Base-by-base conservation (phyloP, 2,329 filamentous ascomycete genomes). In the Parastagonospora nodorum region DNA sequence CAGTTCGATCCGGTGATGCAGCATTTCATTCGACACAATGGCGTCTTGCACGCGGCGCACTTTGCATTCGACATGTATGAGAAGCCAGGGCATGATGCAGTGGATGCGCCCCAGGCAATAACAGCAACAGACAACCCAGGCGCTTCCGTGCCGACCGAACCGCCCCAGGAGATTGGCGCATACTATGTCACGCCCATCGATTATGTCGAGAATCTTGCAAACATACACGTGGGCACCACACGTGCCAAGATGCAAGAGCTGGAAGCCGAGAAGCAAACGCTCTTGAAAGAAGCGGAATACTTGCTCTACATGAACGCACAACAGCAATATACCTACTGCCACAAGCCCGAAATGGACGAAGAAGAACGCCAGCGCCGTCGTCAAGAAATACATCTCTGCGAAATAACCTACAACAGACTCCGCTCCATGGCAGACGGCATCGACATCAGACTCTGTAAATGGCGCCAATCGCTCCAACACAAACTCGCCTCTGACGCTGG, bases 21-120 rank as follows among this genome's bases (percentile, higher is more conserved):
- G 45, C 57, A 51, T 15, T 71, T 69, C 33, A 57, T 69, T 7
- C 60, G 58, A 10, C 62, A 66, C 46, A 60, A 66, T 41, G 58
- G 56, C 2, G 36, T 67, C 15, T 66, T 60, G 59, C 61, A 66
- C 41, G 55, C 60, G 1, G 55, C 57, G 28, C 58, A 60, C n/a
- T 36, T 66, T 4, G 58, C 61, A 12, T 51, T 56, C 4, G 38
- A 52, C 12, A 58, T 55, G 2, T 58, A 52, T 33, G 58, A 66
- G 11, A 48, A 53, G 14, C 50, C 50, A 10, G 62, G 33, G 11
- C 40, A 39, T 12, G 16, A 12, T 5, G 28, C 42, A 24, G 19
- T 24, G 19, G 19, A 24, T 24, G 19, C 19, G 19, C 19, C 19
- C 19, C 19, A 24, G 19, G 19, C 3, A 24, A 24, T 24, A 24